These are phyloP conservation scores for Fusarium subtropicale DNA, from an alignment of 2,329 filamentous ascomycete species.

Conservation along the genomic window DNA sequence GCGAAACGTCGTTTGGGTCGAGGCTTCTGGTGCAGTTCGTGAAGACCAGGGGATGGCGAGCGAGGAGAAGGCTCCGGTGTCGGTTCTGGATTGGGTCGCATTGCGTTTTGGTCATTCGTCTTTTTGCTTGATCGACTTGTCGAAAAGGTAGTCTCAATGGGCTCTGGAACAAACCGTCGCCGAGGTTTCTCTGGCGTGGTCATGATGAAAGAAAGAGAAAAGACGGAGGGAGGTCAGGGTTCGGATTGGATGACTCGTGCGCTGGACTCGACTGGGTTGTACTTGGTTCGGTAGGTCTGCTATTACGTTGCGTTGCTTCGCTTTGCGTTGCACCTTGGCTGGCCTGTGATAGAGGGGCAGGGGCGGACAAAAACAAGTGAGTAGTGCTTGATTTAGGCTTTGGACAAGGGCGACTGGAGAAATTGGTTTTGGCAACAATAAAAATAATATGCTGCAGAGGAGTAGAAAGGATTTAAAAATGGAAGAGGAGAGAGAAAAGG, in stretches of 20 bases:
- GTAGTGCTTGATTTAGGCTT: slow-evolving; percentile 5
- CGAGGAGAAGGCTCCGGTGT: slow-evolving; percentile 66
- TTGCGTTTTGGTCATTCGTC: slow-evolving; percentile 44
- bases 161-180: slow-evolving; percentile 74
- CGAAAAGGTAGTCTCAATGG: slow-evolving; percentile 77
- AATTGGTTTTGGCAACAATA: not conserved
- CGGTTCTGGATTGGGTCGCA: slow-evolving; percentile 67
- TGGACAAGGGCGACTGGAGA: not conserved
- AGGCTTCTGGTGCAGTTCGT: slow-evolving; percentile 57
- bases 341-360: slow-evolving; percentile 42
- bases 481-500: not conserved
- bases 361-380: slow-evolving; percentile 42
- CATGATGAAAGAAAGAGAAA: slow-evolving; percentile 57
- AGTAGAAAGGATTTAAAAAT: not conserved
- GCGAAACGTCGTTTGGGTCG: slow-evolving; percentile 69
- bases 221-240: slow-evolving; percentile 16
- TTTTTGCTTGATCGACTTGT: slow-evolving; percentile 62
- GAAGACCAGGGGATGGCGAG: slow-evolving; percentile 58
- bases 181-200: slow-evolving; percentile 57
- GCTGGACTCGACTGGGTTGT: slow-evolving; percentile 30
- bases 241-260: slow-evolving; percentile 35
- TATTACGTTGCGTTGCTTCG: slow-evolving; percentile 14
- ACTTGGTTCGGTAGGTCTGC: slow-evolving; percentile 25
- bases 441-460: not conserved
- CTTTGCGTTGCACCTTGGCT: slow-evolving; percentile 34